phyloP scores from a whole-genome alignment of 345 rosid species.

The Sisymbrium altissimum region DNA sequence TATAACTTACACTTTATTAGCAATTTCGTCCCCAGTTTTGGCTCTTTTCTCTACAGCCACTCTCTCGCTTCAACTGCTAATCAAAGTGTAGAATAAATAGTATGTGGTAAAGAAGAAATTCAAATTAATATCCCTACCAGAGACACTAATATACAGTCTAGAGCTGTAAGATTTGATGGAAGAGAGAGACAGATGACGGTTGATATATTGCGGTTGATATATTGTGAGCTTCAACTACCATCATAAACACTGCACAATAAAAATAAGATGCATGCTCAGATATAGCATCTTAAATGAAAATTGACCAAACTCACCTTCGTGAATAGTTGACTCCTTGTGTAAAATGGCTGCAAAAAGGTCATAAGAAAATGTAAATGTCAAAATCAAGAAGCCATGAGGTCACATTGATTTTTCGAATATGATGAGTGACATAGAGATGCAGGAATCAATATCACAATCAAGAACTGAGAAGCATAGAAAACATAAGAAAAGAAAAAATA shows the following conservation, averaged over 20 bases:
- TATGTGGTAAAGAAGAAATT: background rate
- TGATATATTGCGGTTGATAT: too few species aligned
- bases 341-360: slow-evolving; percentile 69
- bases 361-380: background rate
- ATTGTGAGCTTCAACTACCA: too few species aligned
- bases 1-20: too few species aligned
- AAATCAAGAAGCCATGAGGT: slow-evolving; percentile 1
- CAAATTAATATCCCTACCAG: background rate
- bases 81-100: background rate
- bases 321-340: slow-evolving; percentile 72
- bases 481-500: background rate
- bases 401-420: background rate
- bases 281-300: slow-evolving; percentile 7
- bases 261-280: too few species aligned
- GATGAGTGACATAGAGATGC: too few species aligned
- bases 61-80: background rate
- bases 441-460: background rate
- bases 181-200: too few species aligned
- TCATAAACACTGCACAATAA: too few species aligned
- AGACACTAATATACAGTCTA: too few species aligned
- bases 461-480: background rate
- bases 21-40: too few species aligned
- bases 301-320: slow-evolving; percentile 51
- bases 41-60: too few species aligned
- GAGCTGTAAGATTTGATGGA: too few species aligned